Evolutionary conservation across 192 early-diverging fungal species (phyloP).

Genomic region (Phycomyces blakesleeanus): DNA sequence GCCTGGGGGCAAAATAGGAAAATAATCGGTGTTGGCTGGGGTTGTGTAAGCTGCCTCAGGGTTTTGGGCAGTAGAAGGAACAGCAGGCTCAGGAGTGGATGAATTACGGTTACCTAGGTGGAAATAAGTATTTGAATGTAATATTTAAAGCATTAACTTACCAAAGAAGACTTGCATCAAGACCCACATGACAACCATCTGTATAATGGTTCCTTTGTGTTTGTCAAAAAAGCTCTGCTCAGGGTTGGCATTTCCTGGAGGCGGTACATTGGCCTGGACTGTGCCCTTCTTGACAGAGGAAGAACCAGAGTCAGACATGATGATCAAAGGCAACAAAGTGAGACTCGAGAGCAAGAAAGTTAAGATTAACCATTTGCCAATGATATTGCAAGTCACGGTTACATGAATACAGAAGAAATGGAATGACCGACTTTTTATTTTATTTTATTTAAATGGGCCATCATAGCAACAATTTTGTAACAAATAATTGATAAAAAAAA

Average conservation of each 20-base stretch:
- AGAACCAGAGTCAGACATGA: neutral
- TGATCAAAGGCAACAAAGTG: neutral
- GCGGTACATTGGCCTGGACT: neutral
- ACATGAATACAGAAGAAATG: too few species aligned
- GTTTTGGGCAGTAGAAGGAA: neutral
- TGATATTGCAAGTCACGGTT: too few species aligned
- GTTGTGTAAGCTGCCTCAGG: neutral
- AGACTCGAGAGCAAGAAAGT: too few species aligned
- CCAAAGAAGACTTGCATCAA: conserved; percentile 13
- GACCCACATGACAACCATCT: conserved; percentile 33
- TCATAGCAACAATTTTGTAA: too few species aligned
- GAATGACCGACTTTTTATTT: too few species aligned
- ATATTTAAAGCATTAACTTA: conserved; percentile 10
- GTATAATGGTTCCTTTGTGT: conserved; percentile 26
- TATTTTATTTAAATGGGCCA: too few species aligned
- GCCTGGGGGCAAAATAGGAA: conserved; percentile 14
- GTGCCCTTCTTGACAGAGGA: neutral
- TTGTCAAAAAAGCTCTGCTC: conserved; percentile 27
- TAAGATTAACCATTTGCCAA: too few species aligned
- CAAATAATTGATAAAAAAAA: too few species aligned
- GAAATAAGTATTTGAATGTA: neutral
- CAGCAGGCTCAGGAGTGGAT: neutral
- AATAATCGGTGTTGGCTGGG: conserved; percentile 12
- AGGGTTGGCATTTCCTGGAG: conserved; percentile 4
- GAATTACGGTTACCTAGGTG: neutral